Base-by-base conservation (phyloP, 495 filamentous ascomycete species). In the Penicillium taxi region DNA sequence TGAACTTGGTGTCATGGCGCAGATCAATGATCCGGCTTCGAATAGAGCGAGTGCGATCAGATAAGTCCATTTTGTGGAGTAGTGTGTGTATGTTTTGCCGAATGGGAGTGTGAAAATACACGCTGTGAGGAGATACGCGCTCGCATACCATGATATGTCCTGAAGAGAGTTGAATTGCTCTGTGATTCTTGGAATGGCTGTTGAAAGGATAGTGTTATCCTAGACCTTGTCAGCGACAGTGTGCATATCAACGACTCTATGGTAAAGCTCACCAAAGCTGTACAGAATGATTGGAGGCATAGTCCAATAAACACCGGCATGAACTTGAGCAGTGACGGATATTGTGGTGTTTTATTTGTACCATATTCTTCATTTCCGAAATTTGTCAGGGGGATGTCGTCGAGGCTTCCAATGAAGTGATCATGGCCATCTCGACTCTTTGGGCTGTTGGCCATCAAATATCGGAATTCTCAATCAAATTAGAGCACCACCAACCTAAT, bases 171-270 rank as follows among this genome's bases (percentile, higher is more conserved):
- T 67, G 59, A 93, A 93, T 25, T 84, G 59, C 49, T 86, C 79
- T 0, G 85, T 89, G 36, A 93, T 90, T 34, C 77, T 77, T 4
- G 86, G 86, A 35, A 89, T 85, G n/a, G 86, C 86, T 0, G 85
- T 90, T 5, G 82, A 77, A 34, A 93, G 82, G 47, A 91, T 88
- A 6, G 85, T 84, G 47, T 82, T 81, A 49, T 82, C 79, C 67
- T 72, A 21, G n/a, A 35, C 9, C n/a, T 1, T 6, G 7, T 36
- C 26, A 48, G 28, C 8, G 19, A 13, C 19, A 11, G 8, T n/a
- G n/a, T n/a, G n/a, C n/a, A n/a, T n/a, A n/a, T n/a, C n/a, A n/a
- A n/a, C n/a, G n/a, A n/a, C n/a, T n/a, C n/a, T n/a, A n/a, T n/a
- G n/a, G 17, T 4, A 3, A 14, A 35, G 14, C 64, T 42, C 37